Evolutionary conservation across 352 stramenopile genomes (phyloP), one percentile per base, ranked within the genome.

Genomic region (Pythium sukuiense): DNA sequence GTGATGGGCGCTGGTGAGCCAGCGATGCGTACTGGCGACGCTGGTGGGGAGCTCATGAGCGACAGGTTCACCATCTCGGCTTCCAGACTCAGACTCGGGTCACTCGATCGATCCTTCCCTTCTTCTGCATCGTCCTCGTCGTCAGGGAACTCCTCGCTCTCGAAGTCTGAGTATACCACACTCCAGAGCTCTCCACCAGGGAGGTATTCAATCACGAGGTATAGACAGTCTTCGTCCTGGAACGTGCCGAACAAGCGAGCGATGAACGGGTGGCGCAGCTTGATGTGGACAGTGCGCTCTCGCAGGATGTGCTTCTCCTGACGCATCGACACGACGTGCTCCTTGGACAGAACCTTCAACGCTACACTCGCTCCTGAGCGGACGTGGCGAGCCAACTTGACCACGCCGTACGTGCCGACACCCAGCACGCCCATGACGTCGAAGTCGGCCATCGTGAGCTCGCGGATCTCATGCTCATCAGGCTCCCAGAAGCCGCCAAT

Each of bases 181-280:
- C 79, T 90, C 72, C 76, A 95, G 32, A 96, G 76, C 65, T 95
- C 87, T 13, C 88, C 88, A 37, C 88, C 88, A 0, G 85, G 78
- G 12, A 90, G 67, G 60, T 89, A 92, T 65, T 95, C 85, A 20
- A 95, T 79, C 41, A 92, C 77, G 8, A 96, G 69, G 65, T 93
- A 96, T 16, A 95, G 63, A 57, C 80, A 90, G 49, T 93, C 80
- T 32, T 87, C 74, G 65, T 96, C 88, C 65, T 94, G 87, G 63
- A 95, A 93, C n/a, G 80, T 91, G 32, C 77, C 79, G 59, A 88
- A 88, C 27, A 96, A 67, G 11, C 71, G 77, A 0, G 84, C 78
- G 43, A 95, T 81, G 35, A 93, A 83, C 37, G 82, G 78, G 55
- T 96, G 85, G 52, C 79, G 69, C 49, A 95, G 67, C 32, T 77